Base-by-base conservation (phyloP, 2,329 filamentous ascomycete genomes). In the Sclerotinia trifoliorum region DNA sequence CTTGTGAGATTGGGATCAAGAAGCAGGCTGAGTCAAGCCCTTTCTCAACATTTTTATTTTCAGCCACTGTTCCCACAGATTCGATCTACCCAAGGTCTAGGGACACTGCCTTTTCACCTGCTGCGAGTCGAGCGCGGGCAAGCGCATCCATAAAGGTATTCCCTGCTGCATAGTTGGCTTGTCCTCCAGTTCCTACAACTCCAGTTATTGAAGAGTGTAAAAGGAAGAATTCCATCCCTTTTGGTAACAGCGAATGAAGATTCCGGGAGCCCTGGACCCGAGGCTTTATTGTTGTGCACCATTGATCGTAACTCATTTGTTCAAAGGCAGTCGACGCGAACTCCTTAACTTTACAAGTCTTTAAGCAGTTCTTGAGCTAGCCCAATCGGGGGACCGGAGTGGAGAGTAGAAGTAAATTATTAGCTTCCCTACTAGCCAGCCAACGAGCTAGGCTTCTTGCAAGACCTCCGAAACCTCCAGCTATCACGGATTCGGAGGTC, bases 1-100 rank as follows among this genome's bases (percentile, higher is more conserved):
- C 80, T 71, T 83, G 84, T 71, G 82, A 82, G 54, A 84, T 82
- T 0, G 83, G 17, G 81, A 70, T 83, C 79, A 1, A 68, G 71
- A 24, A 74, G 70, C 2, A 74, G 68, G 57, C 73, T 73, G 61
- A 70, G 70, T 17, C 63, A 52, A 5, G 73, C 71, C 69, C 74
- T 71, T 75, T 24, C 10, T 35, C 29, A 6, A 15, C 17, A 35
- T 54, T 19, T 44, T 44, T 48, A 35, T 35, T 39, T 29, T 55
- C 35, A 10, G 46, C 24, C 21, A 65, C 49, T 8, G 35, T n/a
- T 39, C 49, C 62, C 24, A 8, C 49, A 29, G 21, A n/a, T 26
- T 52, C 24, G 5, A 44, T 56, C 35, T 10, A 17, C 10, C 48
- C 29, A 15, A 64, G 46, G 4, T 39, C 26, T n/a, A 52, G 10